Evolutionary conservation across 2,329 filamentous ascomycete species (phyloP), one percentile per base, ranked within the genome.

Genomic region (Sordariomycetes sp.): DNA sequence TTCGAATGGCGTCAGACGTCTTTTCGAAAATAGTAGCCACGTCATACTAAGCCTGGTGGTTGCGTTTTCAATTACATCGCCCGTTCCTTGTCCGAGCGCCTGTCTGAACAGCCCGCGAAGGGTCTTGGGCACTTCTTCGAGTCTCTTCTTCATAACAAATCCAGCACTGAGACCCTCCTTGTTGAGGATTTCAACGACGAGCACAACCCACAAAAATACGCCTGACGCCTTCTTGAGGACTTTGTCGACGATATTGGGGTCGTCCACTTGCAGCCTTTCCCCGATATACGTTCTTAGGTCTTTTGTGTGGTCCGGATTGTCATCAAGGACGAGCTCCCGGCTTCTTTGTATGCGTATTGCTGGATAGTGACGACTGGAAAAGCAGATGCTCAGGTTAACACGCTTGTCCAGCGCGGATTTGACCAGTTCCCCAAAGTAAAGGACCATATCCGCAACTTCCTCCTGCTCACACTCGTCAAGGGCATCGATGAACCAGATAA

Each of bases 81-180:
- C n/a, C n/a, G n/a, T n/a, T n/a, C n/a, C 70, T 24, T 66, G 57
- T 3, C 39, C 58, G 4, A 76, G 36, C 2, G 75, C 68, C 23
- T 68, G 48, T 11, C 53, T 54, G 41, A 79, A 76, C 0, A 78
- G 45, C 0, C 65, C 51, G 33, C 58, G 47, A 1, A 78, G 49
- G 4, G 53, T 53, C 3, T n/a, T 32, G 0, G 63, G 63, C 2
- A 66, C 54, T 12, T 57, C 46, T 1, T 31, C 21, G 0, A 68
- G 48, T 8, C 40, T 49, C 18, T 45, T 38, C 5, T 31, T 43
- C 1, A 62, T 32, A 14, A 38, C 27, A 24, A 42, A n/a, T 7
- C 44, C 35, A 2, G 51, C 54, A 1, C 47, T 51, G 15, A 40
- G 30, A 11, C 49, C 39, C 17, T 58, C 55, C n/a, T 50, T 47